phyloP scores from a whole-genome alignment of 164 flowering plant genomes.

The Vitis cinerea region DNA sequence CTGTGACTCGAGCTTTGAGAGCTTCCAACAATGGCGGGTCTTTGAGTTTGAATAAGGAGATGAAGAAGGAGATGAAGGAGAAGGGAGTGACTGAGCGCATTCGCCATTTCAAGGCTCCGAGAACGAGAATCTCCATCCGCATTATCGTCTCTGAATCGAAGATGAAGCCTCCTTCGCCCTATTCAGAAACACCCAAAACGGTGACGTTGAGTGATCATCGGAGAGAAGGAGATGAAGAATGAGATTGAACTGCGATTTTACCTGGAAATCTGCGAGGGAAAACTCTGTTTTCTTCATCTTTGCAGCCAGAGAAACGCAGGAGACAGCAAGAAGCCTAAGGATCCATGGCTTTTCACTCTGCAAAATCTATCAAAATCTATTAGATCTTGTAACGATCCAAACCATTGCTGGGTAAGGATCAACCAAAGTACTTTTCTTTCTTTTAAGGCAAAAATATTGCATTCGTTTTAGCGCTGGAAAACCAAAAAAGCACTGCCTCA shows the following conservation, averaged over 20 bases:
- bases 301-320: slow-evolving; percentile 58
- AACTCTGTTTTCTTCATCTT: slow-evolving; percentile 55
- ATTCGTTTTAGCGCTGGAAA: too few species aligned
- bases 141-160: slow-evolving; percentile 48
- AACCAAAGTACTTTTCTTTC: neutral
- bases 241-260: slow-evolving; percentile 6
- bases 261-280: slow-evolving; percentile 50
- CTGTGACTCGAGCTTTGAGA: slow-evolving; percentile 48
- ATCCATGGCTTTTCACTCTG: slow-evolving; percentile 69
- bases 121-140: slow-evolving; percentile 59
- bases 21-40: slow-evolving; percentile 36
- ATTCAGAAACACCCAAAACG: neutral
- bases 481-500: neutral
- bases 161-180: slow-evolving; percentile 47
- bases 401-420: neutral
- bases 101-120: slow-evolving; percentile 68
- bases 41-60: slow-evolving; percentile 38
- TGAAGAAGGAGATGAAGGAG: slow-evolving; percentile 54
- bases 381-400: slow-evolving; percentile 1
- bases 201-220: too few species aligned
- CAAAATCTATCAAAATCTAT: slow-evolving; percentile 10
- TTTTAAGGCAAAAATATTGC: neutral
- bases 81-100: slow-evolving; percentile 80
- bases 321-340: slow-evolving; percentile 38
- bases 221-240: neutral